Base-by-base conservation (phyloP, 2,329 filamentous ascomycete genomes). In the Talaromyces atroroseus region DNA sequence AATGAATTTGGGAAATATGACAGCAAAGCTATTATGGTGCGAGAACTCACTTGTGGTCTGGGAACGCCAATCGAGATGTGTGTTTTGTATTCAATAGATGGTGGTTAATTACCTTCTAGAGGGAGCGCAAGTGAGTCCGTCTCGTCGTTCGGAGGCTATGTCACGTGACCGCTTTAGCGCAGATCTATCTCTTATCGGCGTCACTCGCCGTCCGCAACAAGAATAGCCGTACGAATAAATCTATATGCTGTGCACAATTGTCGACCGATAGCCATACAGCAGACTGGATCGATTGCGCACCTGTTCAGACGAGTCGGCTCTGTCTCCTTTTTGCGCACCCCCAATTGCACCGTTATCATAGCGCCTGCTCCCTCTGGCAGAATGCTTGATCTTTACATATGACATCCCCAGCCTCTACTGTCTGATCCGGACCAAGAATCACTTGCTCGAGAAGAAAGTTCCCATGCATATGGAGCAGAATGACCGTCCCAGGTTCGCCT, bases 401-500 rank as follows among this genome's bases (percentile, higher is more conserved):
- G 52, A 54, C 29, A 40, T 18, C 34, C 48, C 23, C 45, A 42
- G 5, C 45, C 26, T 49, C 45, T 47, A 38, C 7, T 36, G 26
- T 32, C 45, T 46, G 26, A 44, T 36, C 20, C 34, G 42, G 24
- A 26, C 50, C 21, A 47, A 20, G 21, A 53, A 34, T 34, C 16
- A 36, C 20, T 32, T 34, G 8, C 16, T 29, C 46, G 8, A 48
- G 18, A 14, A 34, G 10, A 26, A 24, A 2, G 5, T 26, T 29
- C 45, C 20, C 24, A 26, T 47, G 16, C 23, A 26, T 21, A 48
- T 14, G 29, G 23, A 21, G 23, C n/a, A 68, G 59, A 57, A 74
- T 75, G 70, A 68, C 63, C 54, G 71, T 63, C 52, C 60, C 58
- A 51, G 60, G 49, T 49, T 61, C 60, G 56, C 60, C 61, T 62